phyloP scores from a whole-genome alignment of 768 basidiomycete genomes.

The Lentinula edodes region DNA sequence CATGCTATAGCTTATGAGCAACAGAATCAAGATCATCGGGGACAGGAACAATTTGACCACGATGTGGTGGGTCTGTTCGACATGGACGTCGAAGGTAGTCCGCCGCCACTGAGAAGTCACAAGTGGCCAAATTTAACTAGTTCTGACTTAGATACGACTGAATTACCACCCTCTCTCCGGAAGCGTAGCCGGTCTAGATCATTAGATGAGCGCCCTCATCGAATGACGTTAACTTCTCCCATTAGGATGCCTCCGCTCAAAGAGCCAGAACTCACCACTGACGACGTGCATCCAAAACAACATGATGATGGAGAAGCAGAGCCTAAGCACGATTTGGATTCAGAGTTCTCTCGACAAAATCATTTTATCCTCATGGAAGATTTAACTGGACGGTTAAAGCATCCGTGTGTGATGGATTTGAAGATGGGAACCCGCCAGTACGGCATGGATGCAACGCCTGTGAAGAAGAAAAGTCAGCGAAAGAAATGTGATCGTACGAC shows the following conservation, averaged over 20 bases:
- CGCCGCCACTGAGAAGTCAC: neutral
- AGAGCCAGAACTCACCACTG: constrained; percentile 34
- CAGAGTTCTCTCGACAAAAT: constrained; percentile 76
- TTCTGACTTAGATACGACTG: constrained; percentile 15
- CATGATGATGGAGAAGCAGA: neutral
- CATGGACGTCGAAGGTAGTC: constrained; percentile 26
- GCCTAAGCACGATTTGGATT: constrained; percentile 32
- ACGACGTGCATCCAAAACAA: constrained; percentile 20
- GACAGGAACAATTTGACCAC: constrained; percentile 27
- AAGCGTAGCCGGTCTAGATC: constrained; percentile 27
- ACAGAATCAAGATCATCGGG: constrained; percentile 22
- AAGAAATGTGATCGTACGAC: constrained; percentile 98
- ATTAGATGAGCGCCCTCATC: constrained; percentile 15
- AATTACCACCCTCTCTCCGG: constrained; percentile 28
- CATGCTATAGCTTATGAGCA: constrained; percentile 26
- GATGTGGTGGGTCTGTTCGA: constrained; percentile 32
- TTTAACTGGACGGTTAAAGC: constrained; percentile 85
- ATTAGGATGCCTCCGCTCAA: neutral
- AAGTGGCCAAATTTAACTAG: neutral
- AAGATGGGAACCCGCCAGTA: constrained; percentile 99
- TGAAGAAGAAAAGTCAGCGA: constrained; percentile 97
- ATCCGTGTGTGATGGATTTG: constrained; percentile 92
- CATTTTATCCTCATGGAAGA: constrained; percentile 99
- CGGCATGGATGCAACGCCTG: constrained; percentile 86
- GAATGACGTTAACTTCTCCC: constrained; percentile 8